These are phyloP conservation scores for Akanthomyces lecanii DNA, from an alignment of 2,329 filamentous ascomycete genomes.

Conservation along the genomic window DNA sequence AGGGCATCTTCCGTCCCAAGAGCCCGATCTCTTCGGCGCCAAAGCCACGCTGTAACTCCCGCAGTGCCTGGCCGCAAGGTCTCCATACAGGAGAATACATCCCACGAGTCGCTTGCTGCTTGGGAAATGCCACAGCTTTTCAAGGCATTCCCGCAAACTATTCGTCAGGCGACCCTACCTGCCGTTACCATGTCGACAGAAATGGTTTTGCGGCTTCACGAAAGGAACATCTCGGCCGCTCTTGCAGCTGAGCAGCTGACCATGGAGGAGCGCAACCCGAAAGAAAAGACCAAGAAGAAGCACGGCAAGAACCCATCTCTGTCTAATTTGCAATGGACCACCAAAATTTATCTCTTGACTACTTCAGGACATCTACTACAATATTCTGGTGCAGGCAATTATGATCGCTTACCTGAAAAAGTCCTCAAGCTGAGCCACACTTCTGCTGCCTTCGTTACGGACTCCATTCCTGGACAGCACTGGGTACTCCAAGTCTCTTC, in stretches of 20 bases:
- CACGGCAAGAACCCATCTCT: slow-evolving; percentile 27
- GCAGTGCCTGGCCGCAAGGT: neutral
- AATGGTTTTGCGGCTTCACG: slow-evolving; percentile 58
- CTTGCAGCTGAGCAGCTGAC: slow-evolving; percentile 22
- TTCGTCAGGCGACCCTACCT: slow-evolving; percentile 68
- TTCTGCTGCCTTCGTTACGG: slow-evolving; percentile 75
- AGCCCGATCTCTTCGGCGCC: slow-evolving; percentile 5
- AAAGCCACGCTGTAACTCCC: neutral
- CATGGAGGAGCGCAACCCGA: slow-evolving; percentile 6
- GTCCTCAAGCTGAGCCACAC: slow-evolving; percentile 66
- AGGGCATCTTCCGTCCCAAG: slow-evolving; percentile 5
- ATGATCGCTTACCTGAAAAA: slow-evolving; percentile 70
- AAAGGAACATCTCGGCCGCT: slow-evolving; percentile 35
- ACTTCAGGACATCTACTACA: slow-evolving; percentile 70
- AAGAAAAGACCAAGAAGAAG: slow-evolving; percentile 21
- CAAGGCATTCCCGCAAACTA: slow-evolving; percentile 79
- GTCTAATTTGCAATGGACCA: slow-evolving; percentile 59
- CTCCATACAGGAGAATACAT: slow-evolving; percentile 15
- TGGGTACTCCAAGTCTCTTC: slow-evolving; percentile 77
- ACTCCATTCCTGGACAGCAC: slow-evolving; percentile 73
- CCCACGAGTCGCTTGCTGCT: slow-evolving; percentile 34
- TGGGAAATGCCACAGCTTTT: slow-evolving; percentile 76
- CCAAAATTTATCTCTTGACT: slow-evolving; percentile 68
- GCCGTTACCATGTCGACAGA: slow-evolving; percentile 67
- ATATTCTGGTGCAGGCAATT: slow-evolving; percentile 66